phyloP scores from a whole-genome alignment of 305 asterid species.

The Coffea humblotiana region DNA sequence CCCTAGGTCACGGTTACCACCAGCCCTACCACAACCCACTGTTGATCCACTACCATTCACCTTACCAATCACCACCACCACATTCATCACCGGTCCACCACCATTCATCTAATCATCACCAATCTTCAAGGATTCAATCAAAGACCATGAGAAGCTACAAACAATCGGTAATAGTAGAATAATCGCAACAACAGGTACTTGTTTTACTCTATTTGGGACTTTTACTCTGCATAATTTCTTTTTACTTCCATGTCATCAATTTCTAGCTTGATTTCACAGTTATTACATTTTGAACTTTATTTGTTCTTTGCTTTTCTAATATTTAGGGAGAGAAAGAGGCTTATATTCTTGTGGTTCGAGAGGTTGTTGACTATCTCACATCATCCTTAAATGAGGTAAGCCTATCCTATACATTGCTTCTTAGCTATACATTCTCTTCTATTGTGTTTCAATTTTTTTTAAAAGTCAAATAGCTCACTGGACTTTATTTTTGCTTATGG shows the following conservation, averaged over 20 bases:
- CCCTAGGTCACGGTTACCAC: too few relatives aligned
- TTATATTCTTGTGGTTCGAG: constrained; percentile 85
- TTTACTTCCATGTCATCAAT: not conserved
- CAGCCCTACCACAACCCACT: too few relatives aligned
- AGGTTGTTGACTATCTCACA: constrained; percentile 72
- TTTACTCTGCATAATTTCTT: too few relatives aligned
- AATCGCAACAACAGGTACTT: too few relatives aligned
- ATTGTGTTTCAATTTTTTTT: not conserved
- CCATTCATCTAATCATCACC: too few relatives aligned
- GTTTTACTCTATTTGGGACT: too few relatives aligned
- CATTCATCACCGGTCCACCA: too few relatives aligned
- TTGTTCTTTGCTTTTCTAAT: constrained; percentile 1
- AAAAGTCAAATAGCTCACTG: not conserved
- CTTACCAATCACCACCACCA: too few relatives aligned
- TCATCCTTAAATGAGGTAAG: constrained; percentile 78
- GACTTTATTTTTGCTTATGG: not conserved
- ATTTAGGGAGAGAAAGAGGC: constrained; percentile 89
- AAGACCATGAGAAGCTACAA: too few relatives aligned
- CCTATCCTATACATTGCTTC: not conserved
- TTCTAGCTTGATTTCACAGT: not conserved
- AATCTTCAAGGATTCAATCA: too few relatives aligned
- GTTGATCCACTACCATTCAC: too few relatives aligned
- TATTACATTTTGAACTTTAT: not conserved
- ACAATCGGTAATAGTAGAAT: too few relatives aligned
- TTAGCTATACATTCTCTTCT: not conserved